Percentiles rank a stretch among this genome's conserved stretches.
These are phyloP conservation scores for Suillus cothurnatus DNA, from an alignment of 768 basidiomycete genomes.

Conservation along the genomic window DNA sequence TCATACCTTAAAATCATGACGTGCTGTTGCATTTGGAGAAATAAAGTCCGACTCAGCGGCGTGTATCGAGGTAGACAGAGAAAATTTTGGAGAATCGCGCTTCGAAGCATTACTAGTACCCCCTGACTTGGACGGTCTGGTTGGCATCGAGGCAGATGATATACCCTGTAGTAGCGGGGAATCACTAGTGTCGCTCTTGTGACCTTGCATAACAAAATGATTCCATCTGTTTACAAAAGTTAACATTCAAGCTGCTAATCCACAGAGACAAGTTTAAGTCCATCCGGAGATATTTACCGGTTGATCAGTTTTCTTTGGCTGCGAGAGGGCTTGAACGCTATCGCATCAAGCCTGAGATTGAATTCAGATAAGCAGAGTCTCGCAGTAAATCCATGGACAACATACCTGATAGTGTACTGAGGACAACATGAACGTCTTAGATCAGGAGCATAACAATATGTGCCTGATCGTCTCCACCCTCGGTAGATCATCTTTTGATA, in stretches of 20 bases:
- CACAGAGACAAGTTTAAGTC: neutral
- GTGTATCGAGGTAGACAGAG: slow-evolving; percentile 54
- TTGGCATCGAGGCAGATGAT: neutral
- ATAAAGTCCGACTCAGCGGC: slow-evolving; percentile 48
- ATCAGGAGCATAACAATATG: slow-evolving; percentile 88
- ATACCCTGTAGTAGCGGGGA: slow-evolving; percentile 2
- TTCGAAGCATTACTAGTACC: slow-evolving; percentile 13
- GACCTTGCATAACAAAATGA: slow-evolving; percentile 57
- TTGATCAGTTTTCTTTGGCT: slow-evolving; percentile 77
- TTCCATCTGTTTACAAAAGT: slow-evolving; percentile 60
- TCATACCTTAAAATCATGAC: slow-evolving; percentile 64
- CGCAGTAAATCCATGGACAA: slow-evolving; percentile 8
- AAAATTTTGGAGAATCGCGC: slow-evolving; percentile 31
- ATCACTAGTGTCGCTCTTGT: slow-evolving; percentile 27
- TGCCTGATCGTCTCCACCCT: slow-evolving; percentile 84
- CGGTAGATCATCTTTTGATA: slow-evolving; percentile 85
- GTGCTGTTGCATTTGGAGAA: slow-evolving; percentile 28
- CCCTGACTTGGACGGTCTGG: neutral
- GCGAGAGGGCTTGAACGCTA: slow-evolving; percentile 66
- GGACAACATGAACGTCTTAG: slow-evolving; percentile 85
- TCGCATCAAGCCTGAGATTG: slow-evolving; percentile 60
- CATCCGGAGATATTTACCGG: slow-evolving; percentile 44
- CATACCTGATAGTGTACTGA: slow-evolving; percentile 90
- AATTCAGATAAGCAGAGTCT: neutral
- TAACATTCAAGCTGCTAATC: neutral